Evolutionary conservation across 257 asterid genomes (phyloP), one percentile per base, ranked within the genome.

Genomic region (Lithospermum erythrorhizon): DNA sequence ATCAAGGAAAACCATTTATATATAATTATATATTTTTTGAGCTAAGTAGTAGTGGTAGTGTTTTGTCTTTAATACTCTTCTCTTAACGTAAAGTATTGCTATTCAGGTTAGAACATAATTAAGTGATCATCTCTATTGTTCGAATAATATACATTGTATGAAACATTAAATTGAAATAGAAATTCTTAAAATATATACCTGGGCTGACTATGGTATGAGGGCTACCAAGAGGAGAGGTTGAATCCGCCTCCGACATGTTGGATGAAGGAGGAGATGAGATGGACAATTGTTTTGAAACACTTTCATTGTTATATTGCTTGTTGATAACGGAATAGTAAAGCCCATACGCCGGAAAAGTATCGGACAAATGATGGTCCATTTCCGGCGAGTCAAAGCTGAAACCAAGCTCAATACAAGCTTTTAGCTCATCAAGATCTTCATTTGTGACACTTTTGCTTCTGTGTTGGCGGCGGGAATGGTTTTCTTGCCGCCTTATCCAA

Each of bases 361-460:
- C 86, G 51, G 81, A 81, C 62, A 87, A 67, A 1, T 91, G 85
- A 59, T 71, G 77, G 65, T 85, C 94, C 71, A 87, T 84, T 54
- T 81, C 83, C 1, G 84, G 87, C 3, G 89, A 87, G 58, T 85
- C 87, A 14, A 87, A 85, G 21, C 83, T 82, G 64, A 82, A 87
- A 0, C 96, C 96, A 18, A 87, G 82, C 57, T 87, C 91, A 17
- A 87, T 76, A 69, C 96, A 85, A 9, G 91, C 96, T 55, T 76
- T 83, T 53, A 87, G 75, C 60, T 87, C 94, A n/a, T 85, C 87
- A 1, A 87, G 78, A 61, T 87, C 96, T n/a, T 83, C 94, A 6
- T 85, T 94, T 51, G 94, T 87, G 59, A 87, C 83, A 71, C 71
- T 65, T 75, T 83, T 78, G 32, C 82, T 77, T 56, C 82, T 67